A percentile compares a stretch with the other conserved stretches of the same genome.
Evolutionary conservation across 2,329 filamentous ascomycete species (phyloP).

Genomic region (Aaosphaeria arxii): DNA sequence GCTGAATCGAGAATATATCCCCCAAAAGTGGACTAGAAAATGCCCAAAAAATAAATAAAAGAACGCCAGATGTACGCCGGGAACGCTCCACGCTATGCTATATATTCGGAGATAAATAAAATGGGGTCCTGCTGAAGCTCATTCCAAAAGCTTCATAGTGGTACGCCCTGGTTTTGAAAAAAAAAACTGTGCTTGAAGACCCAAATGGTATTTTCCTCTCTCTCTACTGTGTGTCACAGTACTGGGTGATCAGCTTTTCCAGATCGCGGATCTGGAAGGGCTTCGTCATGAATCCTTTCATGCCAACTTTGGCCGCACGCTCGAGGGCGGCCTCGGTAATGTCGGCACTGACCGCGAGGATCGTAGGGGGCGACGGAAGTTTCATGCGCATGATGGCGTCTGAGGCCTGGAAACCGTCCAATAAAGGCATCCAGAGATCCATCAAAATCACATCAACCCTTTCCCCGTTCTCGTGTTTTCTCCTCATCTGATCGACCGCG

Average conservation of each 20-base stretch:
- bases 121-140: too few species aligned
- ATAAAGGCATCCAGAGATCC: constrained; percentile 75
- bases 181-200: too few species aligned
- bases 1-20: too few species aligned
- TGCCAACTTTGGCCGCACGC: constrained; percentile 59
- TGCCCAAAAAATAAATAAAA: too few species aligned
- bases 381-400: constrained; percentile 58
- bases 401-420: constrained; percentile 70
- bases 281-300: constrained; percentile 68
- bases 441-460: constrained; percentile 65
- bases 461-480: constrained; percentile 26
- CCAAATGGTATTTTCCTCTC: too few species aligned
- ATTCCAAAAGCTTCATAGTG: too few species aligned
- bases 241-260: constrained; percentile 56
- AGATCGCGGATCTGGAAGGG: constrained; percentile 63
- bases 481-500: constrained; percentile 60
- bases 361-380: constrained; percentile 35
- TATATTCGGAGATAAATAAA: too few species aligned
- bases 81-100: too few species aligned
- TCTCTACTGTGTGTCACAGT: constrained; percentile 26
- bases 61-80: too few species aligned
- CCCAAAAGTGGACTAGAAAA: too few species aligned
- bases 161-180: too few species aligned
- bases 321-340: constrained; percentile 63
- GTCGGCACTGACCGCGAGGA: constrained; percentile 66